phyloP scores from a whole-genome alignment of 1,284 basidiomycete species.

The Exobasidium cylindrosporum region DNA sequence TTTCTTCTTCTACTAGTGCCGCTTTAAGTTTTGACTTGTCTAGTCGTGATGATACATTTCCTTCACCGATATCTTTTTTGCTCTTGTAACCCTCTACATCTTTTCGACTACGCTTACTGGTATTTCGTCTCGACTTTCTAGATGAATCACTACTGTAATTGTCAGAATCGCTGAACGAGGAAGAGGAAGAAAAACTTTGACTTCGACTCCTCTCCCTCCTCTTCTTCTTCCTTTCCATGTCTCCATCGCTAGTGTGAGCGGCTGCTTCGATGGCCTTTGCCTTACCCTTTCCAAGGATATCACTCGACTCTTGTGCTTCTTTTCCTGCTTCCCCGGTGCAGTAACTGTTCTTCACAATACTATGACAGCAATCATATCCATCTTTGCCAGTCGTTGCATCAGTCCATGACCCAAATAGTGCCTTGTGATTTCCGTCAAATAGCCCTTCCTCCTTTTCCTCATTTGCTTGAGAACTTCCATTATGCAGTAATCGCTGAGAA shows the following conservation, averaged over 20 bases:
- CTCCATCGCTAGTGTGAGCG: constrained; percentile 4
- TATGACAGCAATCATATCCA: constrained; percentile 96
- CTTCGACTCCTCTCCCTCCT: constrained; percentile 22
- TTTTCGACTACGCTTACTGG: constrained; percentile 8
- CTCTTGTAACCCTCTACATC: constrained; percentile 12
- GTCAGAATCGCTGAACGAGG: constrained; percentile 10
- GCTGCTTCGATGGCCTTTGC: constrained; percentile 22
- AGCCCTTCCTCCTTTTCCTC: constrained; percentile 57
- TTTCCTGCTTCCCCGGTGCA: constrained; percentile 88
- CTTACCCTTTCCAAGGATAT: constrained; percentile 56
- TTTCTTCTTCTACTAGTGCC: constrained; percentile 13
- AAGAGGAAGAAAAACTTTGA: background rate
- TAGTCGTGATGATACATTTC: constrained; percentile 23
- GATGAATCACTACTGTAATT: background rate
- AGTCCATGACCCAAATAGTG: constrained; percentile 96
- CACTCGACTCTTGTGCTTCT: constrained; percentile 68
- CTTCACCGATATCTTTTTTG: constrained; percentile 18
- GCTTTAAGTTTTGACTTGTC: constrained; percentile 21
- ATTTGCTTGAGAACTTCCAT: background rate
- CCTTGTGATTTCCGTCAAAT: constrained; percentile 86
- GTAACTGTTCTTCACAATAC: constrained; percentile 78
- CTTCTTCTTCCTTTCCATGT: constrained; percentile 17
- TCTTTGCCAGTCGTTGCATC: constrained; percentile 69
- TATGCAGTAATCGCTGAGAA: background rate
- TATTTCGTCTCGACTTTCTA: background rate